Evolutionary conservation across 805 yeast species (phyloP), one percentile per base, ranked within the genome.

Genomic region (Ogataea trehalophila): DNA sequence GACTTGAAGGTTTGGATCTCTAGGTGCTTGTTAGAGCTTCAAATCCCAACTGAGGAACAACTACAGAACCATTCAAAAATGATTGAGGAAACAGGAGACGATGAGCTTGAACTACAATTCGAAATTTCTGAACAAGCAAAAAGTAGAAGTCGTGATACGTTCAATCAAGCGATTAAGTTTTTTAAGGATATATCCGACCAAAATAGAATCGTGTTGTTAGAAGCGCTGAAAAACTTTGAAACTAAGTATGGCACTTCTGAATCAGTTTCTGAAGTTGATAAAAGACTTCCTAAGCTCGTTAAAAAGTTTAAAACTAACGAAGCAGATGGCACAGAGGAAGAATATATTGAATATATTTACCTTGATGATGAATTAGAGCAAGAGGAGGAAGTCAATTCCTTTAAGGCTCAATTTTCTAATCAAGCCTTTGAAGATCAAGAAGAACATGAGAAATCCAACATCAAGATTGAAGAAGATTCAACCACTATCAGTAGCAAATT

Each of bases 171-270:
- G 0, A 62, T 81, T 41, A 54, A 49, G 5, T 59, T 65, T 40
- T 77, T 75, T 62, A 77, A 75, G 53, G 58, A 57, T 2, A 43
- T 53, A 1, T 61, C 65, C 22, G 63, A 65, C 3, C 74, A 75
- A 17, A 73, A 74, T 18, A 72, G 92, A 42, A 66, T 75, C 1
- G 59, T 71, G 0, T 61, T 91, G 7, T 65, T 82, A 15, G 82
- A 85, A 45, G 80, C 87, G 1, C 77, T 83, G 73, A 70, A 71
- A 43, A 72, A 74, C 47, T 90, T 86, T 65, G 96, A 89, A 57
- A 55, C 66, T 37, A 63, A 62, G 2, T 79, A 88, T 59, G 96
- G 96, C 0, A 62, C 68, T 33, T 61, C 49, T 0, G 71, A 67
- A 6, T 54, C 76, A 0, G 52, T 67, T 14, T 60, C 58, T 2